These are phyloP conservation scores for Boletellus sp. DNA, from an alignment of 1,284 basidiomycete species.

Conservation along the genomic window DNA sequence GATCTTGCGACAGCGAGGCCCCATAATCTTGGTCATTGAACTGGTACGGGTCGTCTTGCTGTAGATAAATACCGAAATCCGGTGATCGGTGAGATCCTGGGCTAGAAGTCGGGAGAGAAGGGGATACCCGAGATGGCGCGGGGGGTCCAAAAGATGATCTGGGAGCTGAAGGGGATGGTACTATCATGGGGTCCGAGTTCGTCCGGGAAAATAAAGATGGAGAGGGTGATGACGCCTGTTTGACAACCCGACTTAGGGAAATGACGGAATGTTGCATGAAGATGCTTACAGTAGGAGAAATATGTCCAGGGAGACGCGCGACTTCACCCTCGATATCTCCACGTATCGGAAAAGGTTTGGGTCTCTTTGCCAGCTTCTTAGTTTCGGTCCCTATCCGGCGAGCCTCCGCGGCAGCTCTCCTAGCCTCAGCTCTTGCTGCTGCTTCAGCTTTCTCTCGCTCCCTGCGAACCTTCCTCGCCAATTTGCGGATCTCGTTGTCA, in stretches of 20 bases:
- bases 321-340: not conserved
- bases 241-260: not conserved
- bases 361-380: constrained; percentile 21
- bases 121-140: constrained; percentile 6
- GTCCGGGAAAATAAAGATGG: constrained; percentile 5
- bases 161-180: constrained; percentile 5
- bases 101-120: constrained; percentile 7
- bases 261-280: not conserved
- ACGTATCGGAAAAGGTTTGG: constrained; percentile 33
- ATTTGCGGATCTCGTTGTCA: constrained; percentile 29
- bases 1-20: not conserved
- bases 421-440: constrained; percentile 14
- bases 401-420: constrained; percentile 10
- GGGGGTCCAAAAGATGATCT: constrained; percentile 1
- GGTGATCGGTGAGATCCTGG: constrained; percentile 7
- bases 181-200: constrained; percentile 10
- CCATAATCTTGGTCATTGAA: constrained; percentile 9
- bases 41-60: constrained; percentile 15
- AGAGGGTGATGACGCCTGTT: constrained; percentile 11
- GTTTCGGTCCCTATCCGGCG: constrained; percentile 6
- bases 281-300: constrained; percentile 15
- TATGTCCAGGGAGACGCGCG: not conserved
- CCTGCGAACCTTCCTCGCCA: constrained; percentile 22
- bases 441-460: constrained; percentile 25
- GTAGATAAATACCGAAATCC: constrained; percentile 10